Conservation (phyloP, 2,329 filamentous ascomycete genomes). For the Fusarium zealandicum region DNA sequence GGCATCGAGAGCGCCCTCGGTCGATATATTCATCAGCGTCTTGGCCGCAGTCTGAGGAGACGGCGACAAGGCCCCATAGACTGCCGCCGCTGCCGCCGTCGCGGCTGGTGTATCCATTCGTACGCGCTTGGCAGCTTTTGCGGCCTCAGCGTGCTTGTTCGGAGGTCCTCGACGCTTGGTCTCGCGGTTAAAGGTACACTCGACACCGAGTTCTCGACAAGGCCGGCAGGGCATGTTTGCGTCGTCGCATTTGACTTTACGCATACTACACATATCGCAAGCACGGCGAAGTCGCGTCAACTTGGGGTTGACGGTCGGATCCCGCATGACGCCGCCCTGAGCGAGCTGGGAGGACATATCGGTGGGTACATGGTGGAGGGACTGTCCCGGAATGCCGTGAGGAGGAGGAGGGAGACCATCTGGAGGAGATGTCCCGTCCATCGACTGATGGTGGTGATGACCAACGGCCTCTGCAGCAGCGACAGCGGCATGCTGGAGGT, state of each 20-base stretch:
- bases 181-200: constrained; percentile 64
- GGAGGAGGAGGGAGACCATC: constrained; percentile 22
- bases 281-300: constrained; percentile 64
- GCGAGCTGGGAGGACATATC: constrained; percentile 40
- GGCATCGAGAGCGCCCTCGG: constrained; percentile 58
- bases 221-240: constrained; percentile 63
- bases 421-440: constrained; percentile 19
- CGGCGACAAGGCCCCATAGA: constrained; percentile 46
- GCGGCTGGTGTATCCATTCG: constrained; percentile 46
- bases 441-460: constrained; percentile 35
- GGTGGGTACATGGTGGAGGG: constrained; percentile 12
- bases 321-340: constrained; percentile 43
- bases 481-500: constrained; percentile 50
- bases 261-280: constrained; percentile 68
- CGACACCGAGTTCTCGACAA: constrained; percentile 63
- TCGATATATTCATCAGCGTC: constrained; percentile 56
- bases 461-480: constrained; percentile 44
- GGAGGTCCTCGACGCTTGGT: constrained; percentile 66
- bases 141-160: constrained; percentile 65
- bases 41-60: constrained; percentile 58
- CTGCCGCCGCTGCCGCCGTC: constrained; percentile 15
- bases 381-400: neutral
- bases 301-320: constrained; percentile 57
- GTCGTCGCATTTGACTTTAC: constrained; percentile 69
- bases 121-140: constrained; percentile 59